A percentile compares a stretch with the other conserved stretches of the same genome.
phyloP scores from a whole-genome alignment of 2,329 filamentous ascomycete genomes.

The Alternaria angustiovoidea region DNA sequence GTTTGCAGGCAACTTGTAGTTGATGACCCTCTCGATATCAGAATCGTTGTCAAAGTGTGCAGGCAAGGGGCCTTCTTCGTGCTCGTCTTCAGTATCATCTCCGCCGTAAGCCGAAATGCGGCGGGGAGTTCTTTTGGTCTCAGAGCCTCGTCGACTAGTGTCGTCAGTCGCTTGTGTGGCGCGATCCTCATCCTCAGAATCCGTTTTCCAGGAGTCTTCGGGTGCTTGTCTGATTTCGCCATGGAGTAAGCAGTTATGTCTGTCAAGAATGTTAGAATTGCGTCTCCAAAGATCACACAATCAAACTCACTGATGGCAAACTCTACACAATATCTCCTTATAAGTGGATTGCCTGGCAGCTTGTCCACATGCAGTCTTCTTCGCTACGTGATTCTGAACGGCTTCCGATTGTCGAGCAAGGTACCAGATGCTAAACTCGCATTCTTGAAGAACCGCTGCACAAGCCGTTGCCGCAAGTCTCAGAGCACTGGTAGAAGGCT shows the following conservation, averaged over 20 bases:
- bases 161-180: slow-evolving; percentile 10
- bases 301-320: slow-evolving; percentile 43
- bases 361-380: slow-evolving; percentile 11
- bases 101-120: neutral
- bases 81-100: neutral
- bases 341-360: slow-evolving; percentile 24
- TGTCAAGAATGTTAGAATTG: slow-evolving; percentile 16
- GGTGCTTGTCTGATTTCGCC: slow-evolving; percentile 50
- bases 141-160: slow-evolving; percentile 6
- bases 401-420: slow-evolving; percentile 43
- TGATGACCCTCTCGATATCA: slow-evolving; percentile 35
- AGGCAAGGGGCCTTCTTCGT: slow-evolving; percentile 8
- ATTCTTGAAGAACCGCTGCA: slow-evolving; percentile 45
- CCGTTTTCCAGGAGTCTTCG: slow-evolving; percentile 16
- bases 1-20: slow-evolving; percentile 34
- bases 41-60: slow-evolving; percentile 27
- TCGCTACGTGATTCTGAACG: slow-evolving; percentile 16
- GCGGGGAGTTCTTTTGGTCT: neutral
- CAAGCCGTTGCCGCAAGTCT: slow-evolving; percentile 48
- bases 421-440: slow-evolving; percentile 53
- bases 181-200: slow-evolving; percentile 8
- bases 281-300: neutral
- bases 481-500: slow-evolving; percentile 30
- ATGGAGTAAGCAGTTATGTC: slow-evolving; percentile 53
- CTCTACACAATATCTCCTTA: slow-evolving; percentile 34